phyloP scores from a whole-genome alignment of 2,329 filamentous ascomycete genomes.

The Teratosphaeria nubilosa region DNA sequence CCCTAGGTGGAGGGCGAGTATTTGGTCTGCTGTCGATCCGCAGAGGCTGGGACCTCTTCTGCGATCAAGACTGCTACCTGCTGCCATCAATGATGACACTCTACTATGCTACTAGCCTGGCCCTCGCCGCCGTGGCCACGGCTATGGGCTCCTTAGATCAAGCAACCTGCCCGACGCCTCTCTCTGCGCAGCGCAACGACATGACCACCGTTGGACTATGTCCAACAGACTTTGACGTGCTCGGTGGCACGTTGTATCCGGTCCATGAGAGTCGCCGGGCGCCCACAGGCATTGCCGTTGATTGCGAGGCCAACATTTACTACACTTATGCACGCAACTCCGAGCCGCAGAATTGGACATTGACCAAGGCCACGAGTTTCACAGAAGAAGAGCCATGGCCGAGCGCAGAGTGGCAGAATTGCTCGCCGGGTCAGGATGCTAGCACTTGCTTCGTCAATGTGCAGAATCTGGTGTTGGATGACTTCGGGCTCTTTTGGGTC shows the following conservation, averaged over 20 bases:
- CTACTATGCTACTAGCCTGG: neutral
- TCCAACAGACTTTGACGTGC: neutral
- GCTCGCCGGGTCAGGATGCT: neutral
- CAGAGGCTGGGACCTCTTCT: neutral
- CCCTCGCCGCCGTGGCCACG: neutral
- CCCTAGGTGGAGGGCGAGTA: neutral
- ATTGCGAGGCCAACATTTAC: neutral
- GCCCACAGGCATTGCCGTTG: neutral
- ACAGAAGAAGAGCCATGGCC: neutral
- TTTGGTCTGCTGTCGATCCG: neutral
- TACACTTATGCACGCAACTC: neutral
- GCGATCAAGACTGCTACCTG: neutral
- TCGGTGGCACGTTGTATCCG: neutral
- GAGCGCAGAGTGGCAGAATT: neutral
- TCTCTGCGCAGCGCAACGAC: neutral
- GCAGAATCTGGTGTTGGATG: neutral
- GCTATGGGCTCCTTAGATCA: neutral
- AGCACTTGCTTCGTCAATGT: neutral
- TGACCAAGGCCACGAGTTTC: neutral
- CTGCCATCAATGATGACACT: neutral
- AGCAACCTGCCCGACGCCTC: neutral
- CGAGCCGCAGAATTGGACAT: neutral
- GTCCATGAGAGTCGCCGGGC: neutral
- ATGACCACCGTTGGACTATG: neutral
- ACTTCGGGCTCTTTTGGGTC: neutral